phyloP scores from a whole-genome alignment of 345 rosid species.

The Eucalyptus rudis region DNA sequence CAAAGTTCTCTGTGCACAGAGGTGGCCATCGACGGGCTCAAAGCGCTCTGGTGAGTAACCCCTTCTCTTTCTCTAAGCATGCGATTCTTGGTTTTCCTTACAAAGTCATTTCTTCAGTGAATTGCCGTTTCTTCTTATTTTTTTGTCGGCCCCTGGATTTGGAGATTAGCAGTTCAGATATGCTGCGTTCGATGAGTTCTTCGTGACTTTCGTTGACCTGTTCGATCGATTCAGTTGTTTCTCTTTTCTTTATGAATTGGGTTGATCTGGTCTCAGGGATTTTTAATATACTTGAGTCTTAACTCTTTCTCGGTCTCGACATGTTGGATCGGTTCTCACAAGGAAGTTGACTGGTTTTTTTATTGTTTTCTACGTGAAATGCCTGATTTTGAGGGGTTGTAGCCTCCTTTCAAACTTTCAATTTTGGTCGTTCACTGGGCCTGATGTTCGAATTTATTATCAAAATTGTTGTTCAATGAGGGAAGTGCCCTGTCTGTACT shows the following conservation, averaged over 20 bases:
- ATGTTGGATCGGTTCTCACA: background rate
- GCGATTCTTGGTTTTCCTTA: background rate
- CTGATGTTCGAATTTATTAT: background rate
- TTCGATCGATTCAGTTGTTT: background rate
- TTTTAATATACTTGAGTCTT: background rate
- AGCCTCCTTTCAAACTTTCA: background rate
- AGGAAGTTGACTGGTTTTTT: background rate
- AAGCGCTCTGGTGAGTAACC: conserved; percentile 61
- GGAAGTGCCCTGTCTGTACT: background rate
- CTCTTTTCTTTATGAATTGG: background rate
- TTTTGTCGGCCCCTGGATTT: background rate
- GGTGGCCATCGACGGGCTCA: conserved; percentile 75
- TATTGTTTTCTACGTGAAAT: background rate
- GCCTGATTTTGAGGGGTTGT: background rate
- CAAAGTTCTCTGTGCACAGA: conserved; percentile 68
- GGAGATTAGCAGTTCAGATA: background rate
- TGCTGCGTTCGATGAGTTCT: background rate
- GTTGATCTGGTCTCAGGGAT: background rate
- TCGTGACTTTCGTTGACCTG: background rate
- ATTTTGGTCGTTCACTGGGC: background rate
- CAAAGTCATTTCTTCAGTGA: background rate
- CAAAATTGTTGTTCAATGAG: background rate
- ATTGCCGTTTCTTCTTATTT: background rate
- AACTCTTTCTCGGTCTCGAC: background rate
- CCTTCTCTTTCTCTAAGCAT: background rate